Evolutionary conservation across 2,329 filamentous ascomycete genomes (phyloP).

Genomic region (Colletotrichum sp.): DNA sequence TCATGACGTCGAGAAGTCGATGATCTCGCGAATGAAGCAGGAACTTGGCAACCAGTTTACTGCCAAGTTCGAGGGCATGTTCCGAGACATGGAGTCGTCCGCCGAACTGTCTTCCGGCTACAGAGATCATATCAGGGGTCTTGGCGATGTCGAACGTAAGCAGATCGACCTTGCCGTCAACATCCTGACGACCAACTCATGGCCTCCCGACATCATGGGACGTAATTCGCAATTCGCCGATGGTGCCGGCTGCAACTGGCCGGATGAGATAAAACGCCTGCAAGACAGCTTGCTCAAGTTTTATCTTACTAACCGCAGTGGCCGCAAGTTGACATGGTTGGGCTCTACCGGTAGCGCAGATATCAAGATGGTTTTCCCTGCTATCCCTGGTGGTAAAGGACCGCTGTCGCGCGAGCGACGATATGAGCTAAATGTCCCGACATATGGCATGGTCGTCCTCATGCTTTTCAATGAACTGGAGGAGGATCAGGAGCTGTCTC

Average conservation of each 20-base stretch:
- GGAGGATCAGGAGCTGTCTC: slow-evolving; percentile 54
- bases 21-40: slow-evolving; percentile 96
- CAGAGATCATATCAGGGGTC: slow-evolving; percentile 65
- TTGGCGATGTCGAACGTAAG: slow-evolving; percentile 58
- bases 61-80: slow-evolving; percentile 93
- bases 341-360: slow-evolving; percentile 79
- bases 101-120: slow-evolving; percentile 82
- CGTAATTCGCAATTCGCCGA: slow-evolving; percentile 56
- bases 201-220: slow-evolving; percentile 90
- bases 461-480: slow-evolving; percentile 84
- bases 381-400: slow-evolving; percentile 71
- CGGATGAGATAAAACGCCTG: slow-evolving; percentile 73
- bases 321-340: slow-evolving; percentile 86
- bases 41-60: slow-evolving; percentile 96
- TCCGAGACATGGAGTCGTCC: slow-evolving; percentile 92
- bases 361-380: slow-evolving; percentile 79
- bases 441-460: slow-evolving; percentile 89
- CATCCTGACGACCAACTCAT: slow-evolving; percentile 91
- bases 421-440: slow-evolving; percentile 92
- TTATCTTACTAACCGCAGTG: slow-evolving; percentile 87
- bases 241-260: slow-evolving; percentile 70
- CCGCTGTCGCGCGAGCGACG: slow-evolving; percentile 68
- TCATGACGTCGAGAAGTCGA: slow-evolving; percentile 90
- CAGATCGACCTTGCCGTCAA: slow-evolving; percentile 82
- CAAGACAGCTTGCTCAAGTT: slow-evolving; percentile 88